Evolutionary conservation across 495 filamentous ascomycete genomes (phyloP), one percentile per base, ranked within the genome.

Genomic region (Aspergillus asperescens): DNA sequence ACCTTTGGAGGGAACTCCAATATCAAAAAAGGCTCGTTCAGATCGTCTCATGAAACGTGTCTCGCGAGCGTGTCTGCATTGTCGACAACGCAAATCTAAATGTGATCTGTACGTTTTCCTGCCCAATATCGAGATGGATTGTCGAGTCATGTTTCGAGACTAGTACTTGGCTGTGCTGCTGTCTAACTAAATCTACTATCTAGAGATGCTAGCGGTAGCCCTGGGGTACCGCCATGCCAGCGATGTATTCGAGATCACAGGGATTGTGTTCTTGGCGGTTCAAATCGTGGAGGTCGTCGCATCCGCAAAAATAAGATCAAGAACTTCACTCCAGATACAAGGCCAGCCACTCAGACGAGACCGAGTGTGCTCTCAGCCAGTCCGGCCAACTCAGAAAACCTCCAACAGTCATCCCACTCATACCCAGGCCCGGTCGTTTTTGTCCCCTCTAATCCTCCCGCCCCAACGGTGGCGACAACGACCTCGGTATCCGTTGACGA

Each of bases 31-130:
- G 55, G 52, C 60, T 47, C 62, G 57, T 48, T 48, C 56, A 22
- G 62, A 65, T 51, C 59, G 63, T 19, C 43, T 64, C 56, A 71
- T 72, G 55, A 83, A 81, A 69, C 73, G 82, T 45, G 81, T 81
- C 2, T 82, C 81, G 25, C 70, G 80, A 42, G 82, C 82, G 10
- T 85, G 82, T 66, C 61, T 84, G 52, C 76, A 80, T 54, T 85
- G 82, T 61, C 60, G 81, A 41, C 80, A 80, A 66, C 68, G 82
- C 54, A 85, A 85, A 62, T 80, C 77, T 7, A 78, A 78, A 55
- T 85, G 82, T 68, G 80, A 83, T 63, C 67, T 85, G 77, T 83
- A 78, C 61, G 73, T 73, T 25, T n/a, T 53, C 18, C 23, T 31
- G n/a, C 7, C 24, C 25, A 28, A 31, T 1, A 19, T 13, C 18